These are phyloP conservation scores for Boletus subparvulus DNA, from an alignment of 768 basidiomycete genomes.

Conservation along the genomic window DNA sequence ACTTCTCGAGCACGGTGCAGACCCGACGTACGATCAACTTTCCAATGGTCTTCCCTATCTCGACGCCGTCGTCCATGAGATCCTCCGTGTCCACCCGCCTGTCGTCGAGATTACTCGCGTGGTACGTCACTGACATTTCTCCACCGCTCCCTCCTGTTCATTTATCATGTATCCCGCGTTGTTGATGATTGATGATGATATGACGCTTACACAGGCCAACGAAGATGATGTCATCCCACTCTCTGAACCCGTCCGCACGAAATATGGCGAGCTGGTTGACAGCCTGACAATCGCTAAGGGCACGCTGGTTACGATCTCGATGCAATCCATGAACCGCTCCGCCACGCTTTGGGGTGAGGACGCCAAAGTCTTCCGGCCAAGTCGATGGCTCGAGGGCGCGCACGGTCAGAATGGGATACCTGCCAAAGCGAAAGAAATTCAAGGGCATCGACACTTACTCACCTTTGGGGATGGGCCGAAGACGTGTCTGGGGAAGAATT, in stretches of 20 bases:
- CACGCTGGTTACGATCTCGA: conserved; percentile 42
- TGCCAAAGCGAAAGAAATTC: conserved; percentile 38
- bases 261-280: conserved; percentile 37
- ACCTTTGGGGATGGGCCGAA: conserved; percentile 52
- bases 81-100: conserved; percentile 44
- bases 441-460: conserved; percentile 50
- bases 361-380: conserved; percentile 57
- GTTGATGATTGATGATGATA: too few species aligned
- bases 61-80: conserved; percentile 49
- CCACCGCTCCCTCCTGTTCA: not conserved
- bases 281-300: conserved; percentile 48
- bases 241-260: conserved; percentile 42
- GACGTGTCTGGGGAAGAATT: conserved; percentile 47
- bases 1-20: conserved; percentile 40
- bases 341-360: conserved; percentile 59
- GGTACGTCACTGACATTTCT: conserved; percentile 3
- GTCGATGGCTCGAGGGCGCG: conserved; percentile 52
- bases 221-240: conserved; percentile 61
- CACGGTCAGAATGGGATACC: conserved; percentile 15
- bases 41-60: conserved; percentile 51
- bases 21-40: conserved; percentile 57
- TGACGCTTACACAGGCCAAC: conserved; percentile 32
- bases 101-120: conserved; percentile 21
- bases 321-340: conserved; percentile 48
- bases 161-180: too few species aligned